Evolutionary conservation across 1,284 basidiomycete genomes (phyloP).

Genomic region (Vanrija sp.): DNA sequence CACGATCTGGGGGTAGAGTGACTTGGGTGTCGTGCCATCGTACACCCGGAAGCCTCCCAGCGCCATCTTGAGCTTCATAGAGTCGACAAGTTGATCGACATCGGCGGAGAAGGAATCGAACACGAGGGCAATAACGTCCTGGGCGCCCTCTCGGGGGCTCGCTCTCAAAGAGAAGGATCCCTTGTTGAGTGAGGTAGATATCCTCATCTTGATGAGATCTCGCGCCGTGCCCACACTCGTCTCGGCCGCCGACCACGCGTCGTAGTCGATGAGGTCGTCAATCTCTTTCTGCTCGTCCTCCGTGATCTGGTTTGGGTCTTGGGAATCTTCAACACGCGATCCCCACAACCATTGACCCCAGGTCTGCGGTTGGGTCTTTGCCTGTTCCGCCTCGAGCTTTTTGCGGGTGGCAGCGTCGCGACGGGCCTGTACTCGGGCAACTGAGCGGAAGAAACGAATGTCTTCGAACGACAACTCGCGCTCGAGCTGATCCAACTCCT

Average conservation of each 20-base stretch:
- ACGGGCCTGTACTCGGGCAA: conserved; percentile 81
- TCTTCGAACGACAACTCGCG: conserved; percentile 86
- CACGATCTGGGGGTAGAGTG: conserved; percentile 88
- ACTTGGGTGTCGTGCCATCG: conserved; percentile 80
- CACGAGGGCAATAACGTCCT: conserved; percentile 79
- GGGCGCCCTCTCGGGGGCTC: conserved; percentile 60
- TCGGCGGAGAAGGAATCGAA: conserved; percentile 87
- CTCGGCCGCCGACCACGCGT: conserved; percentile 68
- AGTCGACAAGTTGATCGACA: conserved; percentile 80
- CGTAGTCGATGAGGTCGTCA: conserved; percentile 91
- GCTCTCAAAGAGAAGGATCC: conserved; percentile 77
- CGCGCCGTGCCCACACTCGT: conserved; percentile 61
- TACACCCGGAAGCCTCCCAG: conserved; percentile 85
- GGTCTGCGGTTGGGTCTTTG: conserved; percentile 53
- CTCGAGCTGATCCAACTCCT: conserved; percentile 67
- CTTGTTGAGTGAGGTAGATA: conserved; percentile 73
- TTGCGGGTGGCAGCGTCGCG: conserved; percentile 74
- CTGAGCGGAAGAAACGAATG: conserved; percentile 94
- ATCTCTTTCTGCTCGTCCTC: conserved; percentile 90
- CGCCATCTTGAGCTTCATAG: conserved; percentile 75
- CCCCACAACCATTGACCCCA: conserved; percentile 89
- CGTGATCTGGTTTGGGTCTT: conserved; percentile 51
- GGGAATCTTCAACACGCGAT: conserved; percentile 47
- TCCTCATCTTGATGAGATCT: conserved; percentile 75
- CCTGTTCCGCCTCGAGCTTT: conserved; percentile 65